Evolutionary conservation across 345 rosid species (phyloP).

Genomic region (Luvunga scandens): DNA sequence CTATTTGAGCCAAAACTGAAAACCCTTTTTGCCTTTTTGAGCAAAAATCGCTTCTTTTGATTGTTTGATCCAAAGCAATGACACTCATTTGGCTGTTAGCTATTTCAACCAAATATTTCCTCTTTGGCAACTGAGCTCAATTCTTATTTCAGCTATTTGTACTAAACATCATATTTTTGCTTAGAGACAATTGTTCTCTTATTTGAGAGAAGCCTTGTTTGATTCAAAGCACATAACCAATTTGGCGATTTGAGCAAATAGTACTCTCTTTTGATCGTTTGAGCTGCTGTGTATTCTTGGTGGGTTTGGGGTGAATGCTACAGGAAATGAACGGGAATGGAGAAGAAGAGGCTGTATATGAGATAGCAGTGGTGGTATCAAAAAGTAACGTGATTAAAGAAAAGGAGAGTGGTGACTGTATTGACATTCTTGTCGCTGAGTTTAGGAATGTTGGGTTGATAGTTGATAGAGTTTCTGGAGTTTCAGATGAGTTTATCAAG

Average conservation of each 20-base stretch:
- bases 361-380: conserved; percentile 75
- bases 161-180: too few relatives aligned
- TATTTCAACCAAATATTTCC: not conserved
- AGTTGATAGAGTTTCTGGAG: conserved; percentile 63
- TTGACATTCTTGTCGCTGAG: conserved; percentile 64
- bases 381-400: conserved; percentile 40
- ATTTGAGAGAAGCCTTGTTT: not conserved
- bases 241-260: not conserved
- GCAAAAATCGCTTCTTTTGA: not conserved
- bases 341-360: conserved; percentile 50
- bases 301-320: conserved; percentile 1
- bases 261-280: too few relatives aligned
- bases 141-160: too few relatives aligned
- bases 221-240: not conserved
- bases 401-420: conserved; percentile 45
- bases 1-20: conserved; percentile 5
- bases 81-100: conserved; percentile 3
- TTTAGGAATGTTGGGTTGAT: conserved; percentile 59
- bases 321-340: conserved; percentile 52
- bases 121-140: not conserved
- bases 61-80: not conserved
- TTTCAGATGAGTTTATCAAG: conserved; percentile 76
- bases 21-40: not conserved
- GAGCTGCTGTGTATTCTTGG: not conserved
- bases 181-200: not conserved